A percentile compares a stretch with the other conserved stretches of the same genome.
These are phyloP conservation scores for Podaxis sp. DNA, from an alignment of 768 basidiomycete genomes.

Conservation along the genomic window DNA sequence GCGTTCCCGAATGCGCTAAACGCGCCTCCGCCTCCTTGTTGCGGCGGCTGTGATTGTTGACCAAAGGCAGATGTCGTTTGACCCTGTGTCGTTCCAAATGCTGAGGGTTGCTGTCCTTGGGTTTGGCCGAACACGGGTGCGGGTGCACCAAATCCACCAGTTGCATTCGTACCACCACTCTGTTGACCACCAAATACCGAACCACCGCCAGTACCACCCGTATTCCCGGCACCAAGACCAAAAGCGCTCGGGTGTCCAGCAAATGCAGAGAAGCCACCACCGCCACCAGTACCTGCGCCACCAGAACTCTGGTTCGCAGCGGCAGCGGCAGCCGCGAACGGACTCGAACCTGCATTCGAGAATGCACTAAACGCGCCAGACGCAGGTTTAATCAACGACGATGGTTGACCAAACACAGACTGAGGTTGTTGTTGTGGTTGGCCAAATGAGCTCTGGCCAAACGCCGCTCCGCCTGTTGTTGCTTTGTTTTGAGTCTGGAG, in stretches of 20 bases:
- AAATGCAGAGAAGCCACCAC: slow-evolving; percentile 52
- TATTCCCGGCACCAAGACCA: slow-evolving; percentile 20
- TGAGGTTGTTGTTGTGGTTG: slow-evolving; percentile 25
- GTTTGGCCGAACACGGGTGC: slow-evolving; percentile 18
- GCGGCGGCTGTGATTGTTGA: slow-evolving; percentile 14
- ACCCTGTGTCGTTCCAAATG: neutral
- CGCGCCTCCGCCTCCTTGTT: neutral
- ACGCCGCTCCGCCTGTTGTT: slow-evolving; percentile 25
- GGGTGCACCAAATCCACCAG: slow-evolving; percentile 22
- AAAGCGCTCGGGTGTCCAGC: slow-evolving; percentile 47
- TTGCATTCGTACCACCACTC: neutral
- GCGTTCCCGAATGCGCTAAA: neutral
- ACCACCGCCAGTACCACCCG: slow-evolving; percentile 20
- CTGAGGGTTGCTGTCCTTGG: slow-evolving; percentile 13
- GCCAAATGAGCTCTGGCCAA: slow-evolving; percentile 30
- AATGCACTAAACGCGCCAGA: slow-evolving; percentile 51
- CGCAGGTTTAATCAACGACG: slow-evolving; percentile 46
- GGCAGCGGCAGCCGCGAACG: slow-evolving; percentile 26
- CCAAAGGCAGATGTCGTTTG: slow-evolving; percentile 26
- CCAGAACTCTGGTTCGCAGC: slow-evolving; percentile 12
- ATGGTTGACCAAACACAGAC: slow-evolving; percentile 38
- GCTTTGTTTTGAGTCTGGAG: slow-evolving; percentile 5
- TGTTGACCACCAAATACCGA: slow-evolving; percentile 25
- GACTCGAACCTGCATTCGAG: slow-evolving; percentile 28
- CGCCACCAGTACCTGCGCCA: slow-evolving; percentile 19